These are phyloP conservation scores for Cryptococcus depauperatus DNA, from an alignment of 1,284 basidiomycete species.

Conservation along the genomic window DNA sequence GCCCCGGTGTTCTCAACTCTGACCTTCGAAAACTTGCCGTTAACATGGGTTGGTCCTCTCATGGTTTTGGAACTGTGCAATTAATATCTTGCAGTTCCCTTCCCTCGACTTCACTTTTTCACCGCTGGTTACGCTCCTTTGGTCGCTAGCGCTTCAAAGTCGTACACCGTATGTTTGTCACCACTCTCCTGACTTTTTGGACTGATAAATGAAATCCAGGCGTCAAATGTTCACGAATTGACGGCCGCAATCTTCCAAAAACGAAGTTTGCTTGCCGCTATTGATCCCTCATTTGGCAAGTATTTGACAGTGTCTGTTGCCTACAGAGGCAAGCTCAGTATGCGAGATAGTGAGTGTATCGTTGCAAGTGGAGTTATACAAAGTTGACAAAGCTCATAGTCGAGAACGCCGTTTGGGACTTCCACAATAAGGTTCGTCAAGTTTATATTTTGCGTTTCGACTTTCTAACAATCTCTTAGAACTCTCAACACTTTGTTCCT, in stretches of 20 bases:
- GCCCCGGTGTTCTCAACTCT: constrained; percentile 90
- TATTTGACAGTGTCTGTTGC: constrained; percentile 41
- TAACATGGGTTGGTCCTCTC: constrained; percentile 55
- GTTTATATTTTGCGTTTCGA: not conserved
- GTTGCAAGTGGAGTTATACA: not conserved
- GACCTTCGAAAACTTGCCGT: constrained; percentile 87
- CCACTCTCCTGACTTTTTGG: not conserved
- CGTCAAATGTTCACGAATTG: constrained; percentile 33
- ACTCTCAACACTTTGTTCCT: constrained; percentile 37
- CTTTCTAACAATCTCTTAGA: constrained; percentile 11
- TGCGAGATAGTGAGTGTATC: constrained; percentile 34
- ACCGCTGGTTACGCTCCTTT: constrained; percentile 82
- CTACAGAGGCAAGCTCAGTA: constrained; percentile 38
- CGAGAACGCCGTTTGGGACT: constrained; percentile 37
- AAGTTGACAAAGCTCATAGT: constrained; percentile 15
- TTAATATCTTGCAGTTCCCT: constrained; percentile 53
- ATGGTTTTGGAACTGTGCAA: not conserved
- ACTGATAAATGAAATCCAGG: constrained; percentile 9
- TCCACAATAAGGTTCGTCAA: constrained; percentile 33
- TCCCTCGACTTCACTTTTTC: constrained; percentile 88
- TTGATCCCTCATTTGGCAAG: constrained; percentile 37
- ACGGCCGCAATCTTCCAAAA: constrained; percentile 37
- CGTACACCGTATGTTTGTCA: constrained; percentile 50
- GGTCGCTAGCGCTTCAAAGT: constrained; percentile 54
- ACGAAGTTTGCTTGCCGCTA: constrained; percentile 32